A percentile compares a stretch with the other conserved stretches of the same genome.
Conservation (phyloP, 805 yeast genomes). For the Candida wancherniae region DNA sequence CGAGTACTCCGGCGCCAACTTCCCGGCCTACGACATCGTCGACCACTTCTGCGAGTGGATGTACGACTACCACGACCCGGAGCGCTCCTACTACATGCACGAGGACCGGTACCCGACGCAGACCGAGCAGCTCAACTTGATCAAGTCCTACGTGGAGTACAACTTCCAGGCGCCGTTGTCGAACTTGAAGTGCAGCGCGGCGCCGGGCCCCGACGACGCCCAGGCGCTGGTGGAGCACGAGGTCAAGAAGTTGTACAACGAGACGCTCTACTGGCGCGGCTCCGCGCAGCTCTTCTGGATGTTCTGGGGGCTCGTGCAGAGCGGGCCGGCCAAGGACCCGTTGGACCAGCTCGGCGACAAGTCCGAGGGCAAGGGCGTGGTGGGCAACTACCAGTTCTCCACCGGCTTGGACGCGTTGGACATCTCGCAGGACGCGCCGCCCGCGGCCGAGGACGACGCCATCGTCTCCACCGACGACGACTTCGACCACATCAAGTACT, state of each 20-base stretch:
- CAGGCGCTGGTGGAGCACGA: constrained; percentile 32
- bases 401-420: constrained; percentile 47
- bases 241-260: constrained; percentile 54
- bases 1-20: constrained; percentile 89
- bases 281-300: constrained; percentile 78
- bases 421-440: constrained; percentile 20
- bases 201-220: constrained; percentile 17
- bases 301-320: constrained; percentile 87
- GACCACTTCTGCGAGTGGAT: constrained; percentile 97
- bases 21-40: constrained; percentile 84
- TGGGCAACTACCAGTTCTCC: constrained; percentile 36
- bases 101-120: constrained; percentile 58
- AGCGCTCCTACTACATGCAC: constrained; percentile 47
- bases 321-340: constrained; percentile 38
- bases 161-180: constrained; percentile 37
- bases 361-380: constrained; percentile 33
- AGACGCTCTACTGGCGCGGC: constrained; percentile 74
- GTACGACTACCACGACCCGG: constrained; percentile 78
- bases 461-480: constrained; percentile 48
- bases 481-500: constrained; percentile 74
- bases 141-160: constrained; percentile 74
- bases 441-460: constrained; percentile 26
- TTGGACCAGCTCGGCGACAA: constrained; percentile 15
- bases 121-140: constrained; percentile 63
- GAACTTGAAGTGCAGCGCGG: constrained; percentile 21